Evolutionary conservation across 2,329 filamentous ascomycete species (phyloP), one percentile per base, ranked within the genome.

Genomic region (Graphilbum sp.): DNA sequence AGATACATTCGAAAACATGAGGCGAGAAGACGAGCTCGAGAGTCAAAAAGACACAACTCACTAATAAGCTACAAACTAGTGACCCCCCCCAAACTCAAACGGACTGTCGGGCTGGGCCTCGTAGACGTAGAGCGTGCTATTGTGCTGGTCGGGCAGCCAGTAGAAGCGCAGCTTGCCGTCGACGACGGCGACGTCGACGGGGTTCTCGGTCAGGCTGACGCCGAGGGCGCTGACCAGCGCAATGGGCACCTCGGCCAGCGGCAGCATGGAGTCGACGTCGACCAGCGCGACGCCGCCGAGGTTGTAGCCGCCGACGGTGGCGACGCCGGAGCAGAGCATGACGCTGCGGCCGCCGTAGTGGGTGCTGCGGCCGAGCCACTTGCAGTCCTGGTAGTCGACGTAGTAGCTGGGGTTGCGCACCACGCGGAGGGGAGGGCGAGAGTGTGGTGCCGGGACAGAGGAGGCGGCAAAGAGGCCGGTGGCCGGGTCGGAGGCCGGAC

Each of bases 341-440:
- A 67, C 49, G 13, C 57, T 52, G 29, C 54, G 52, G n/a, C 42
- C 47, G n/a, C 45, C 45, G 35, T 61, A 61, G 6, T 50, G 42
- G 10, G 46, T 42, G 13, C 56, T 54, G 44, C 55, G 57, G 4
- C 63, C 64, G 1, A 67, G 51, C 48, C 59, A 66, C 46, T 67
- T 67, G 52, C 63, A 67, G 52, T 67, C 64, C 48, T 68, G 63
- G 45, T 67, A 67, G 42, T 67, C 64, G 39, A 62, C 48, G 47
- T 57, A 67, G 45, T 62, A 56, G 27, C 52, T 58, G 0, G 61
- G 62, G 36, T 66, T 65, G 7, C 46, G 41, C 2, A 38, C 24
- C 18, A n/a, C n/a, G n/a, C n/a, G n/a, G n/a, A n/a, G n/a, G n/a
- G n/a, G n/a, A n/a, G n/a, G n/a, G n/a, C n/a, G n/a, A n/a, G n/a